Evolutionary conservation across 768 basidiomycete species (phyloP), one percentile per base, ranked within the genome.

Genomic region (Pleurotus ostreatus): DNA sequence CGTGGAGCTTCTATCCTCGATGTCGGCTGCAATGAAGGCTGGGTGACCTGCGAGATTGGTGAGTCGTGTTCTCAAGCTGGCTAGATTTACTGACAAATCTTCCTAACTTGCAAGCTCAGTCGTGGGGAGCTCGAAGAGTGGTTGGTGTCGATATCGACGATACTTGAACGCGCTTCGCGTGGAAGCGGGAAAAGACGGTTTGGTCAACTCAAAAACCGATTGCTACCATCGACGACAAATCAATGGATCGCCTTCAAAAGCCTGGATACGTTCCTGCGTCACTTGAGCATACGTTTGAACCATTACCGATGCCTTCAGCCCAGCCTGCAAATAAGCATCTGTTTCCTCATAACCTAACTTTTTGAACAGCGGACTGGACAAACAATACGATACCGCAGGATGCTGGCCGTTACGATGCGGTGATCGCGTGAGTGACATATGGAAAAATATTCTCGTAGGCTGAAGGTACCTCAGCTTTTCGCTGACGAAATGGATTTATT

Each of bases 401-500:
- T 63, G 66, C 68, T 2, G 75, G 78, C 1, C 78, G 79, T 0
- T 94, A 94, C 65, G 84, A 92, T 62, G 79, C 93, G 30, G 81
- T 95, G 26, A 59, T 94, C 37, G 94, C 85, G 94, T 94, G 63
- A 59, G 87, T 69, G 25, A 26, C 25, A 26, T 26, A 26, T 26
- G 25, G 25, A 26, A 26, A 26, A 26, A 26, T 26, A 26, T 26
- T 26, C 25, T 26, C 25, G 25, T 26, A 26, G 25, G 25, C 25
- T 26, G 25, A 26, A 26, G 25, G 25, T 26, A 26, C 25, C 25
- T 26, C 25, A 94, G 92, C 1, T 84, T 96, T 61, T 95, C 93
- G 0, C 71, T 95, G 44, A 83, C 92, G 0, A 96, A 94, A 70
- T 96, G 94, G 94, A 91, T 95, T 30, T 94, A 96, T 68, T 74